Evolutionary conservation across 129 eudicot genomes (phyloP), one percentile per base, ranked within the genome.

Genomic region (Apium graveolens): DNA sequence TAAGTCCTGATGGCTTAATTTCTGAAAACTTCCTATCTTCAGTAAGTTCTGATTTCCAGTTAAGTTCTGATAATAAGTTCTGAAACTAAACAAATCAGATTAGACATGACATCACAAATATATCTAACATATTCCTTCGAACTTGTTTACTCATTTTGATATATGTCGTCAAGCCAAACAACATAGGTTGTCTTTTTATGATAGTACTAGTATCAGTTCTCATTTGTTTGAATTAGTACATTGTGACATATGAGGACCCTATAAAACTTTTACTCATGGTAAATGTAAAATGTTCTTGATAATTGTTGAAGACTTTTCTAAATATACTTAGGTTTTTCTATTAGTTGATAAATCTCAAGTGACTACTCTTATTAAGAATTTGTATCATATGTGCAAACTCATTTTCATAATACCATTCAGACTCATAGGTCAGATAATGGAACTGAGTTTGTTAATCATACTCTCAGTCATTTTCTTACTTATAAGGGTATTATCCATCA

Each of bases 191-290:
- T n/a, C 66, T 27, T 75, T 43, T 6, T 24, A 14, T 29, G n/a
- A 4, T 4, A 46, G 66, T 45, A 0, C 12, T 7, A 4, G 13
- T 43, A 14, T 1, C 3, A 45, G 6, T 1, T 27, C 37, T 12
- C 31, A 24, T 6, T 77, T 79, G 73, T 65, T 83, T 75, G 66
- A 41, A 0, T 3, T 83, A 6, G 14, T 73, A 18, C 82, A 83
- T 37, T 78, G 62, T 34, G 86, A 78, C 39, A 9, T 78, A 0
- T 83, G 79, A 77, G 82, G 86, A 0, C 68, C 81, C 6, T 78
- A 57, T 14, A 45, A 21, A 0, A 26, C 2, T 5, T 18, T 60
- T 14, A 79, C 57, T 10, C 37, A 32, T 9, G 35, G 20, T 7
- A 29, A 43, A 1, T 29, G 21, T 11, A 46, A 24, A 12, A 80